These are phyloP conservation scores for Exidia glandulosa DNA, from an alignment of 768 basidiomycete species.

Conservation along the genomic window DNA sequence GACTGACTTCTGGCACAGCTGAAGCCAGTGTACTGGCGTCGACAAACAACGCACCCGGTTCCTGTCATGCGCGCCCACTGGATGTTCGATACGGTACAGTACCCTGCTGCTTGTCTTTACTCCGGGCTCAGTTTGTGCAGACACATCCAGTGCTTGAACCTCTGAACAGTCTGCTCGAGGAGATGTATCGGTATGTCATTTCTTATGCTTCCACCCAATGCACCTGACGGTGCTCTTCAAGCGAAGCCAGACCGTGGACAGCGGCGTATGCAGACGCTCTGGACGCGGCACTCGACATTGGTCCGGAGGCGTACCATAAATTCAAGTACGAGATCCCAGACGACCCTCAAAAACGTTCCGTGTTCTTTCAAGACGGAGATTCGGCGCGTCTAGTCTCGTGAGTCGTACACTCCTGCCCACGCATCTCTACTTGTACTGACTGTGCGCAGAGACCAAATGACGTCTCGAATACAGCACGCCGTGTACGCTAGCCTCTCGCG, in stretches of 20 bases:
- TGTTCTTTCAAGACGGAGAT: constrained; percentile 27
- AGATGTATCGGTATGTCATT: constrained; percentile 15
- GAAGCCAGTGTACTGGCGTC: constrained; percentile 30
- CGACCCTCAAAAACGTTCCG: constrained; percentile 11
- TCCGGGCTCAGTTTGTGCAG: constrained; percentile 7
- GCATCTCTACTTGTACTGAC: no score
- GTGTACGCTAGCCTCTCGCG: background rate
- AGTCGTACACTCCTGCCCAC: no score
- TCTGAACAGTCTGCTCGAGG: constrained; percentile 24
- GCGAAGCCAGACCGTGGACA: constrained; percentile 24
- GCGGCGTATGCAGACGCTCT: constrained; percentile 27
- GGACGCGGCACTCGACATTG: constrained; percentile 21
- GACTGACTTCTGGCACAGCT: constrained; percentile 11
- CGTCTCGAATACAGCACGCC: constrained; percentile 1
- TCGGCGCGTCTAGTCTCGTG: constrained; percentile 18
- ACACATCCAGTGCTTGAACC: constrained; percentile 25
- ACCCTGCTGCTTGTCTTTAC: background rate
- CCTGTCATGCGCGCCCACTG: constrained; percentile 26
- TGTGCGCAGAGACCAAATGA: constrained; percentile 1
- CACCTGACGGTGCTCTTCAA: background rate
- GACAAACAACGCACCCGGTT: constrained; percentile 23
- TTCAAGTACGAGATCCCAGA: constrained; percentile 19
- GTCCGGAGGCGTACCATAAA: constrained; percentile 26
- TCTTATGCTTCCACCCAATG: background rate
- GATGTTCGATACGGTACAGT: constrained; percentile 24